Percentiles rank a stretch among this genome's conserved stretches.
These are phyloP conservation scores for Pseudonitzschia delicatissima DNA, from an alignment of 108 stramenopile genomes.

Conservation along the genomic window DNA sequence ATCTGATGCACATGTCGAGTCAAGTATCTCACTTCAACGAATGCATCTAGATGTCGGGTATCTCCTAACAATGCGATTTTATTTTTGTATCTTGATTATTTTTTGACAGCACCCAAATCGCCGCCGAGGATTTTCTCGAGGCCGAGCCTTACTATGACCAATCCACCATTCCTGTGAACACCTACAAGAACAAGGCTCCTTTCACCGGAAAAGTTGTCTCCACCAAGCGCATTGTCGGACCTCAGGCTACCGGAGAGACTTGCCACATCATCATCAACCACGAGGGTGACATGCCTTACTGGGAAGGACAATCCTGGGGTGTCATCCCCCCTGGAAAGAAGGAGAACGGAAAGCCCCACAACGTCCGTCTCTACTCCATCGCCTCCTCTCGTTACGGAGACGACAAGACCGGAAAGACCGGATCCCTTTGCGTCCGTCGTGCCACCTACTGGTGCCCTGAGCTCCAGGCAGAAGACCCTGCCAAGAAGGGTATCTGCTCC, in stretches of 20 bases:
- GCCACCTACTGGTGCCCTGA: conserved; percentile 95
- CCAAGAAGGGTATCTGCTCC: conserved; percentile 97
- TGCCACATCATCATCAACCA: conserved; percentile 99
- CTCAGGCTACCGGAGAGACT: conserved; percentile 94
- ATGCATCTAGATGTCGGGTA: background rate
- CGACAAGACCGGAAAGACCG: conserved; percentile 95
- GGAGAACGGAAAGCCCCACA: conserved; percentile 96
- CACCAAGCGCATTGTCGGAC: conserved; percentile 96
- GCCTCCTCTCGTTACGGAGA: conserved; percentile 97
- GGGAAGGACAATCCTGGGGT: conserved; percentile 98
- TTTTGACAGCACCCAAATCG: conserved; percentile 36
- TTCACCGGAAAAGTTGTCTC: conserved; percentile 94
- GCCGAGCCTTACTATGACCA: conserved; percentile 93
- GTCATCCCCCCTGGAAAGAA: conserved; percentile 94
- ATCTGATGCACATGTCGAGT: too few relatives aligned
- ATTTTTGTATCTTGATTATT: background rate
- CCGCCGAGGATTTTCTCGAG: conserved; percentile 94
- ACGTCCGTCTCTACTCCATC: conserved; percentile 97
- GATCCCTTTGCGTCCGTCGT: conserved; percentile 95
- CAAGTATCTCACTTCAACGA: background rate
- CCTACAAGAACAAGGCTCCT: conserved; percentile 97
- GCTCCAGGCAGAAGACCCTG: conserved; percentile 92
- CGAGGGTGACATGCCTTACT: conserved; percentile 96
- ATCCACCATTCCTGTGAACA: conserved; percentile 88
- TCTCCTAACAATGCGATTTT: background rate